phyloP scores from a whole-genome alignment of 176 grass and related monocot genomes.

The Triticum urartu region DNA sequence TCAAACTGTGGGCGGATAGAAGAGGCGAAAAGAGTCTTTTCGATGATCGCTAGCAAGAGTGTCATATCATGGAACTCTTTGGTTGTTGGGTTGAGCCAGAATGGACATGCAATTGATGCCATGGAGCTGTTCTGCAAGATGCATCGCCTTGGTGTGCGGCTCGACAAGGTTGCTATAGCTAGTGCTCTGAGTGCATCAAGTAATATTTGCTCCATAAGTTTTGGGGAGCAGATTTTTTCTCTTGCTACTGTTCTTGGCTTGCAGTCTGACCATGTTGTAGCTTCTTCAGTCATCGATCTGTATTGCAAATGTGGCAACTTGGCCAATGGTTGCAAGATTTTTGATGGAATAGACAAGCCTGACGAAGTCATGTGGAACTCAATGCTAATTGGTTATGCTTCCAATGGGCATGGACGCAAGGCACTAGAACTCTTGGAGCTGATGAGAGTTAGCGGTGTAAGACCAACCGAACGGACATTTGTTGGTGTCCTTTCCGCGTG shows the following conservation, averaged over 20 bases:
- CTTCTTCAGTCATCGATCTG: constrained; percentile 61
- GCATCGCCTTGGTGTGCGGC: constrained; percentile 39
- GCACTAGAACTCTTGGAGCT: constrained; percentile 47
- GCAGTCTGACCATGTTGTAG: constrained; percentile 43
- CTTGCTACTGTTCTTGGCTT: constrained; percentile 45
- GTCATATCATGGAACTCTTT: constrained; percentile 81
- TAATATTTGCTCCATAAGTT: constrained; percentile 58
- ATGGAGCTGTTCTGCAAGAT: constrained; percentile 51
- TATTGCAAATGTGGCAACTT: constrained; percentile 77
- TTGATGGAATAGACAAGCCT: constrained; percentile 14
- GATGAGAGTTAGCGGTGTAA: constrained; percentile 46
- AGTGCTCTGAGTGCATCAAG: constrained; percentile 65
- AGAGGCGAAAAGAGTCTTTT: constrained; percentile 55
- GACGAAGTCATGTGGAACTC: constrained; percentile 71
- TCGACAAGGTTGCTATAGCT: constrained; percentile 63
- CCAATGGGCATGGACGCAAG: constrained; percentile 61
- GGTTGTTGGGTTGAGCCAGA: constrained; percentile 68
- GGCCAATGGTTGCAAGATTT: constrained; percentile 45
- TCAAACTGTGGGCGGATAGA: constrained; percentile 54
- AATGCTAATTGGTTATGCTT: constrained; percentile 76
- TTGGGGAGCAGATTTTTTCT: constrained; percentile 65
- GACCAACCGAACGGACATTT: constrained; percentile 56
- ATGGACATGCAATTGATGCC: constrained; percentile 53
- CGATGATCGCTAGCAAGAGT: constrained; percentile 52
- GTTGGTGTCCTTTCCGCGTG: constrained; percentile 69